Evolutionary conservation across 176 grass and related monocot species (phyloP), one percentile per base, ranked within the genome.

Genomic region (Carex pumila): DNA sequence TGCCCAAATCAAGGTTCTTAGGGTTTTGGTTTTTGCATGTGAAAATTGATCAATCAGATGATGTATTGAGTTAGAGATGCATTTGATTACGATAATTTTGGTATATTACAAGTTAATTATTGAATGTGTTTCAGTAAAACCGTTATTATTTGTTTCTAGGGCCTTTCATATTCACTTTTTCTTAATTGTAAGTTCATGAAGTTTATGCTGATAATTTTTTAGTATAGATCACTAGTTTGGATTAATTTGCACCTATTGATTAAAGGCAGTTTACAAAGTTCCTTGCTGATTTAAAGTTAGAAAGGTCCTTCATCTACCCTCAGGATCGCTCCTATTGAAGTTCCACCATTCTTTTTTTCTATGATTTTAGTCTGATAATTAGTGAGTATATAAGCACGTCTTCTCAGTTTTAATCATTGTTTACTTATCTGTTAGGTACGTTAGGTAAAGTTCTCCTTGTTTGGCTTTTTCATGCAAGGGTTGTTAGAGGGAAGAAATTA

Each of bases 381-480:
- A 11, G 43, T 55, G 59, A 36, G 30, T 65, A 12, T 30, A 81
- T 22, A 81, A 41, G 7, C 59, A 56, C 57, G 79, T 81, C 57
- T 17, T 64, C 13, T 64, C 64, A 63, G 59, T 63, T 81, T 8
- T 59, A 61, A 81, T 65, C 17, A 81, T 81, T 63, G 43, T n/a
- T 83, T 66, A 53, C 63, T 17, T 65, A 63, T 81, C 62, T 83
- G 22, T 83, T 83, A 83, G 81, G 81, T 68, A 31, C 55, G 61
- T 83, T 83, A 83, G 81, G 81, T 83, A 66, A 83, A 69, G 41
- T 66, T 66, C 62, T 12, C 80, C n/a, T 66, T 83, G 56, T 83
- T 69, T 17, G 53, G 14, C 13, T 65, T 52, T 65, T 66, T 9
- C 61, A 68, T 83, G 22, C n/a, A 57, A 57, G 52, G 13, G 52